Evolutionary conservation across 345 rosid genomes (phyloP).

Genomic region (Eutrema yunnanense): DNA sequence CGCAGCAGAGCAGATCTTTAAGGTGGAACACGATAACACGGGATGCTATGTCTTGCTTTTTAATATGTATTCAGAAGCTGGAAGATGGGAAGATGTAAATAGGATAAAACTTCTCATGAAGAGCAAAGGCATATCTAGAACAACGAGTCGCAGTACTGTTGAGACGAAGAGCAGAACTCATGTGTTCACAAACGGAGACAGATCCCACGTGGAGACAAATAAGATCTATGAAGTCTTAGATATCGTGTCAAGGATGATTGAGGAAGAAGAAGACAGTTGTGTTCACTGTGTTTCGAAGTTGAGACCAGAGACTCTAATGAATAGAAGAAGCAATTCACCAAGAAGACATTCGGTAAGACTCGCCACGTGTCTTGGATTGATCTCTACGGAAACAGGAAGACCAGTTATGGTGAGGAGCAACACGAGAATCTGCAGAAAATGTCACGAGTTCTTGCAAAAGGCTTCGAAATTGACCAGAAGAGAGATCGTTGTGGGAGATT

Average conservation of each 20-base stretch:
- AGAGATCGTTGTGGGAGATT: constrained; percentile 52
- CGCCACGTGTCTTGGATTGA: constrained; percentile 58
- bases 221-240: constrained; percentile 46
- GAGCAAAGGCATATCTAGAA: constrained; percentile 46
- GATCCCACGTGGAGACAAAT: constrained; percentile 29
- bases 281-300: constrained; percentile 31
- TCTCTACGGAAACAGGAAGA: constrained; percentile 43
- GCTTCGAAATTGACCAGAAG: constrained; percentile 41
- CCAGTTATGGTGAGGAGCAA: constrained; percentile 50
- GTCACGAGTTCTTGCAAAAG: constrained; percentile 53
- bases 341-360: constrained; percentile 49
- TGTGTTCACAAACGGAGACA: constrained; percentile 48
- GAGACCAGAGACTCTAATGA: constrained; percentile 30
- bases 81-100: constrained; percentile 60
- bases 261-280: constrained; percentile 32
- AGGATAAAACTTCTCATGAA: constrained; percentile 49
- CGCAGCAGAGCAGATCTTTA: constrained; percentile 44
- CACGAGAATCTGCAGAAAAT: constrained; percentile 62
- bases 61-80: constrained; percentile 74
- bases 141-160: constrained; percentile 34
- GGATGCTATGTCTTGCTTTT: constrained; percentile 70
- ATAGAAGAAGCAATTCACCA: constrained; percentile 32
- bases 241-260: constrained; percentile 37
- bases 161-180: constrained; percentile 35
- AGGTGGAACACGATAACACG: constrained; percentile 54